These are phyloP conservation scores for Phytopythium chamaehyphon DNA, from an alignment of 352 stramenopile species.

Conservation along the genomic window DNA sequence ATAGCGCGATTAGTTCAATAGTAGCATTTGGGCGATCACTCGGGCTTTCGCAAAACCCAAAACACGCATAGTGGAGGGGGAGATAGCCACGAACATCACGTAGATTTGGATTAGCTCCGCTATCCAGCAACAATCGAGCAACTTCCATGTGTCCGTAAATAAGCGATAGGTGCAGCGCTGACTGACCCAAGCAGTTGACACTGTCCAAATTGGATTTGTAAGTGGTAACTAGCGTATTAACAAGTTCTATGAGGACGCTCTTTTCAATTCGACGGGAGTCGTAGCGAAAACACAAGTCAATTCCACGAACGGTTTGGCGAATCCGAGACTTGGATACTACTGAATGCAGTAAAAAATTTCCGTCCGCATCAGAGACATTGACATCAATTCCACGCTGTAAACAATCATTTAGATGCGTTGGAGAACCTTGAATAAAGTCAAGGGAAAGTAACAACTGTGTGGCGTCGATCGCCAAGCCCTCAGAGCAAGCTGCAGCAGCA, in stretches of 20 bases:
- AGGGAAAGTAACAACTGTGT: constrained; percentile 21
- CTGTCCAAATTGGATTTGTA: constrained; percentile 42
- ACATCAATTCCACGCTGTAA: constrained; percentile 39
- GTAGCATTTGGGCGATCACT: constrained; percentile 16
- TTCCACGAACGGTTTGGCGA: constrained; percentile 41
- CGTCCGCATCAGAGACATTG: constrained; percentile 54
- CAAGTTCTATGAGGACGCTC: constrained; percentile 12
- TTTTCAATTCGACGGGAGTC: constrained; percentile 29
- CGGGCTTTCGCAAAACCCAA: constrained; percentile 39
- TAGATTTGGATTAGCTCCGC: constrained; percentile 58
- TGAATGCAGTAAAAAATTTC: constrained; percentile 62
- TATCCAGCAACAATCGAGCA: constrained; percentile 32
- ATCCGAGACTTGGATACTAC: constrained; percentile 50
- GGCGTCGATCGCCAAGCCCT: constrained; percentile 11
- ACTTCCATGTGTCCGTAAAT: constrained; percentile 49
- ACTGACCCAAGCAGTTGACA: constrained; percentile 62
- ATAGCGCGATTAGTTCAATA: constrained; percentile 23
- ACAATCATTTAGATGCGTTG: constrained; percentile 27
- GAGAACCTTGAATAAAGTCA: constrained; percentile 30
- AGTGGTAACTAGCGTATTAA: constrained; percentile 27
- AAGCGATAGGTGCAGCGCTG: constrained; percentile 59
- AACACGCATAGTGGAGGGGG: constrained; percentile 63
- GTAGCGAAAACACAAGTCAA: constrained; percentile 60
- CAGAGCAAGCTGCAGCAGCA: constrained; percentile 13
- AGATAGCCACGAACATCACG: constrained; percentile 48